Evolutionary conservation across 495 filamentous ascomycete genomes (phyloP).

Genomic region (Penicillium pulvis): DNA sequence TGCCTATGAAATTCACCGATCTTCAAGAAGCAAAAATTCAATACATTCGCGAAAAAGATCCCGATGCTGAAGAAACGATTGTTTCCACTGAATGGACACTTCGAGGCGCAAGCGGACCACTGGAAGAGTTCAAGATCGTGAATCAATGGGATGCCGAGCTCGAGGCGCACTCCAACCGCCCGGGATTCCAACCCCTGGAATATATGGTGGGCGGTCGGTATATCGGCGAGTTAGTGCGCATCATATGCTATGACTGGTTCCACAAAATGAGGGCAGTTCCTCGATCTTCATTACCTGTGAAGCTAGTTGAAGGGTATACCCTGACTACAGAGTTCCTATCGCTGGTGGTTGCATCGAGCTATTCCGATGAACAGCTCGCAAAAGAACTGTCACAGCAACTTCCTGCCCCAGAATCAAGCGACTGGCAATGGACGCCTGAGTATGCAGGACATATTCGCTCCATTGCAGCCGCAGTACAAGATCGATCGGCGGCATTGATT

Average conservation of each 20-base stretch:
- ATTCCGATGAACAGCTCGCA: slow-evolving; percentile 40
- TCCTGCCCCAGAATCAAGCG: slow-evolving; percentile 39
- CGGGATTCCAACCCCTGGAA: slow-evolving; percentile 79
- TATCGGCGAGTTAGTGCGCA: slow-evolving; percentile 69
- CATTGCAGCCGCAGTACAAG: slow-evolving; percentile 60
- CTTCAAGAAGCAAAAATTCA: slow-evolving; percentile 60
- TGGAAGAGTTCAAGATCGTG: slow-evolving; percentile 57
- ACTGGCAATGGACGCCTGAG: slow-evolving; percentile 59
- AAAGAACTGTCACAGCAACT: slow-evolving; percentile 49
- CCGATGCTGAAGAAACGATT: slow-evolving; percentile 55
- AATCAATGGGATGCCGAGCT: slow-evolving; percentile 68
- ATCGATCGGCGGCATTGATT: slow-evolving; percentile 62
- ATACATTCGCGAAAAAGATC: slow-evolving; percentile 30
- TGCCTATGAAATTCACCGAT: slow-evolving; percentile 61
- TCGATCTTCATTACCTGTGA: slow-evolving; percentile 43
- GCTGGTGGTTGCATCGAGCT: slow-evolving; percentile 50
- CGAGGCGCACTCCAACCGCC: slow-evolving; percentile 59
- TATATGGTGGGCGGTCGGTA: slow-evolving; percentile 79
- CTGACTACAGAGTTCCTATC: slow-evolving; percentile 68
- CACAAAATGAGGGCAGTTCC: slow-evolving; percentile 30
- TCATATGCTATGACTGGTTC: slow-evolving; percentile 65
- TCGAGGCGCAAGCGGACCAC: slow-evolving; percentile 60
- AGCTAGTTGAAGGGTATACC: slow-evolving; percentile 53
- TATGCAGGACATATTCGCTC: slow-evolving; percentile 52
- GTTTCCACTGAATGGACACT: slow-evolving; percentile 84